These are phyloP conservation scores for Kregervanrija pseudodelftensis DNA, from an alignment of 805 yeast species.

Conservation along the genomic window DNA sequence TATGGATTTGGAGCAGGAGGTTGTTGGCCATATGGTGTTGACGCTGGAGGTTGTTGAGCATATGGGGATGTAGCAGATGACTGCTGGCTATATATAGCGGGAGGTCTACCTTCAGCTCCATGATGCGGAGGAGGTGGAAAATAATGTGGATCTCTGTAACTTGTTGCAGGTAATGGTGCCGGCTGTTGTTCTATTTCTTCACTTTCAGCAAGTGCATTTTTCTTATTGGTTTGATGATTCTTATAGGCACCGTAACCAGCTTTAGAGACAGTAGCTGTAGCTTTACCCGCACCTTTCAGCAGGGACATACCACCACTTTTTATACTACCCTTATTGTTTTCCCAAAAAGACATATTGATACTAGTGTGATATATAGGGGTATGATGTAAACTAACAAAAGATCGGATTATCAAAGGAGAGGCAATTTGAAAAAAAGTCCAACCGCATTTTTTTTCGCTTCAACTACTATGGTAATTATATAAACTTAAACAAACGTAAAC, in stretches of 20 bases:
- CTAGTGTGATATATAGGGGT: too few relatives aligned
- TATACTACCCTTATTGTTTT: constrained; percentile 44
- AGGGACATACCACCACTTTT: constrained; percentile 44
- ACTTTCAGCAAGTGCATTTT: constrained; percentile 9
- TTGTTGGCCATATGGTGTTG: constrained; percentile 1
- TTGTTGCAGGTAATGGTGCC: constrained; percentile 13
- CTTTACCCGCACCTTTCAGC: constrained; percentile 43
- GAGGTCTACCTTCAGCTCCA: constrained; percentile 6
- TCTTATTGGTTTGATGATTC: constrained; percentile 27
- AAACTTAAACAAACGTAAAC: too few relatives aligned
- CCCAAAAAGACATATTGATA: constrained; percentile 37
- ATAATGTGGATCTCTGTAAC: constrained; percentile 15
- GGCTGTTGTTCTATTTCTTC: constrained; percentile 1
- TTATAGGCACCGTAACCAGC: constrained; percentile 43
- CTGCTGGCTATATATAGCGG: background rate
- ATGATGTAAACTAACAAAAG: too few relatives aligned
- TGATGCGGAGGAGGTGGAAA: constrained; percentile 16
- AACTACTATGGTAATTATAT: too few relatives aligned
- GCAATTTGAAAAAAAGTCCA: too few relatives aligned
- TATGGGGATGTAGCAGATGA: constrained; percentile 1
- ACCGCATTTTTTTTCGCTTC: too few relatives aligned
- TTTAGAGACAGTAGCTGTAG: constrained; percentile 40
- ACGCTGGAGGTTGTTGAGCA: background rate
- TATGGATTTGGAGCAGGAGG: constrained; percentile 7
- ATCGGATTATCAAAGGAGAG: too few relatives aligned